Percentiles rank a stretch among this genome's conserved stretches.
Evolutionary conservation across 805 yeast genomes (phyloP).

Genomic region (Barnettozyma siamensis): DNA sequence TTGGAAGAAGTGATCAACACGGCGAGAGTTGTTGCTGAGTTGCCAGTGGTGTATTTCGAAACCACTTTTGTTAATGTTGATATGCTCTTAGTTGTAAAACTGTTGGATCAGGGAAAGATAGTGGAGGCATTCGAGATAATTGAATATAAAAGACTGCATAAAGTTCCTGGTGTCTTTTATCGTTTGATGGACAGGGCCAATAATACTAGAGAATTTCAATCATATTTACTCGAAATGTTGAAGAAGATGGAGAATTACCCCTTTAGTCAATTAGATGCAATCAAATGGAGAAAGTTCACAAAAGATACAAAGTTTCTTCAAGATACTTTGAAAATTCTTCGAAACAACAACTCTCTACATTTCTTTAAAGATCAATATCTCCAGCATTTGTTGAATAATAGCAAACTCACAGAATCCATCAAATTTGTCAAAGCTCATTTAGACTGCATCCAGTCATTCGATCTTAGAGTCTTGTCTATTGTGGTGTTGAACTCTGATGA

Average conservation of each 20-base stretch:
- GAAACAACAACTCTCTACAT: not conserved
- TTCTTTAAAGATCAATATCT: slow-evolving; percentile 11
- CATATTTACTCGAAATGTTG: slow-evolving; percentile 5
- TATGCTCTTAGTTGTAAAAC: slow-evolving; percentile 8
- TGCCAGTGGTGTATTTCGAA: slow-evolving; percentile 14
- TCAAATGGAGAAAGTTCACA: slow-evolving; percentile 6
- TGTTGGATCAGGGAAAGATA: slow-evolving; percentile 3
- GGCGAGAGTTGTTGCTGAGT: slow-evolving; percentile 6
- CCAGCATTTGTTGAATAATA: slow-evolving; percentile 8
- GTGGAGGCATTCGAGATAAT: slow-evolving; percentile 10
- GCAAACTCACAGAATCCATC: slow-evolving; percentile 2
- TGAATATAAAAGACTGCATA: not conserved
- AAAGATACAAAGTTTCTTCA: slow-evolving; percentile 7
- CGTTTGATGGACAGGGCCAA: slow-evolving; percentile 4
- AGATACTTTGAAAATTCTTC: slow-evolving; percentile 4
- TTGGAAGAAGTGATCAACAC: slow-evolving; percentile 11
- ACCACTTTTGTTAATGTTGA: slow-evolving; percentile 15
- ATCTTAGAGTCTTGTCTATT: slow-evolving; percentile 1
- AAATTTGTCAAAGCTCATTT: not conserved
- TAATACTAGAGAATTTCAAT: slow-evolving; percentile 1
- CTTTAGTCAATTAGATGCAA: slow-evolving; percentile 9
- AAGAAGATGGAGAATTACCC: not conserved
- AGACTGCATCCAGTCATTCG: not conserved
- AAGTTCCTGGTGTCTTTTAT: slow-evolving; percentile 14
- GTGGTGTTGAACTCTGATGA: not conserved